Conservation (phyloP, 306 rosid species). For the Inga laurina region DNA sequence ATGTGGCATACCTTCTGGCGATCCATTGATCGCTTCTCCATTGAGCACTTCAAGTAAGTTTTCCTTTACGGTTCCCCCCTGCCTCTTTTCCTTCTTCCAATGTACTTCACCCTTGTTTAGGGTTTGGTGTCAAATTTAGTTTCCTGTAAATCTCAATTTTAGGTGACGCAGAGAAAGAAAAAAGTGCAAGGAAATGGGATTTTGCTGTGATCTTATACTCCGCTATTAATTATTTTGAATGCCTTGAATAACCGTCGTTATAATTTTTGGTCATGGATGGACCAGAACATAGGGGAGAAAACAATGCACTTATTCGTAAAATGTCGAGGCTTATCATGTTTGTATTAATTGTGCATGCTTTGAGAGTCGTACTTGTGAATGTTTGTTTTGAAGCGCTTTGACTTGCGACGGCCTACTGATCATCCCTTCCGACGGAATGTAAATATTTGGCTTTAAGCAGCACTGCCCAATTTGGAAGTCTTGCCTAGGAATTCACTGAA, state of each 20-base stretch:
- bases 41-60: constrained; percentile 69
- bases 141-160: not conserved
- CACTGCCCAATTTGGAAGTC: not conserved
- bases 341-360: not conserved
- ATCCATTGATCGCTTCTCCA: constrained; percentile 83
- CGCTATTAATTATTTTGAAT: not conserved
- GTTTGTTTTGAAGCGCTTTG: not conserved
- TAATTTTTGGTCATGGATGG: not conserved
- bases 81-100: not conserved
- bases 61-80: not conserved
- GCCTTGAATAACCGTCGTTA: not conserved
- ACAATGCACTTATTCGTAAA: not conserved
- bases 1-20: constrained; percentile 83
- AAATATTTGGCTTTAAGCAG: not conserved
- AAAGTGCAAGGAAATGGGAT: not conserved
- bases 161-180: not conserved
- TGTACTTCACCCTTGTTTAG: constrained; percentile 6
- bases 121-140: constrained; percentile 9
- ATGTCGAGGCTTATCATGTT: not conserved
- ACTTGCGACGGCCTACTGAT: not conserved
- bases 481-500: not conserved
- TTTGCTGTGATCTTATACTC: not conserved
- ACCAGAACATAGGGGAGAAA: not conserved
- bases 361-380: not conserved
- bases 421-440: not conserved